These are phyloP conservation scores for Nemania sp. DNA, from an alignment of 2,329 filamentous ascomycete species.

Conservation along the genomic window DNA sequence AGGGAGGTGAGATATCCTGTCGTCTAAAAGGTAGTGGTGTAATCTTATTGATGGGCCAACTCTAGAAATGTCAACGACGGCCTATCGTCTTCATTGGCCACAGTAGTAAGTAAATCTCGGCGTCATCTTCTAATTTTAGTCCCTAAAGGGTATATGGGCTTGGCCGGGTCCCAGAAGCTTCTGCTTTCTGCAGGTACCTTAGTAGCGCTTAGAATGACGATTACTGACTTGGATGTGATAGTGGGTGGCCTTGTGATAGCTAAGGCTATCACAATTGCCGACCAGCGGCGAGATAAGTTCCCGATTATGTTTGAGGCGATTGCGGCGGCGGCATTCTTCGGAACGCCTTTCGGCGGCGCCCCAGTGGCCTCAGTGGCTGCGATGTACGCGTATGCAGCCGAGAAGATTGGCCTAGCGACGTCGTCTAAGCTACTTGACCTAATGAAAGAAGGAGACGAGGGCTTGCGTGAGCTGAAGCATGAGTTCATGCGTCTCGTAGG, in stretches of 20 bases:
- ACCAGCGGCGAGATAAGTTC: conserved; percentile 53
- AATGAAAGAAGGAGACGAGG: conserved; percentile 57
- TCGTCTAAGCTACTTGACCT: conserved; percentile 55
- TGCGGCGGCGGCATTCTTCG: conserved; percentile 56
- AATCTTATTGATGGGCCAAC: conserved; percentile 20
- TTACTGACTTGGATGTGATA: conserved; percentile 18
- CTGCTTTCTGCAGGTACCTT: neutral
- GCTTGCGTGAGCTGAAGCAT: conserved; percentile 53
- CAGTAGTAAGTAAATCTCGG: conserved; percentile 46
- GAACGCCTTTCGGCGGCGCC: conserved; percentile 57
- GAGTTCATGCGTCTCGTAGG: conserved; percentile 55
- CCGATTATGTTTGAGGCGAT: conserved; percentile 57
- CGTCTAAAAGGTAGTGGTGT: neutral
- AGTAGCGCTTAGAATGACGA: neutral
- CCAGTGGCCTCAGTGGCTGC: conserved; percentile 53
- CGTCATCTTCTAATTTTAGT: neutral
- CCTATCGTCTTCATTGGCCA: conserved; percentile 59
- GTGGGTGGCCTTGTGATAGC: conserved; percentile 59
- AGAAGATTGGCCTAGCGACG: conserved; percentile 51
- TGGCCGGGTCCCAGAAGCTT: neutral
- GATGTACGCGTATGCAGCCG: conserved; percentile 54
- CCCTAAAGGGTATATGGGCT: neutral
- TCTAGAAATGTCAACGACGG: conserved; percentile 48
- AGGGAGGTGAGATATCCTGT: conserved; percentile 49
- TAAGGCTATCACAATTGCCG: conserved; percentile 54